phyloP scores from a whole-genome alignment of 192 early-diverging fungal species.

The Cetraspora pellucida region DNA sequence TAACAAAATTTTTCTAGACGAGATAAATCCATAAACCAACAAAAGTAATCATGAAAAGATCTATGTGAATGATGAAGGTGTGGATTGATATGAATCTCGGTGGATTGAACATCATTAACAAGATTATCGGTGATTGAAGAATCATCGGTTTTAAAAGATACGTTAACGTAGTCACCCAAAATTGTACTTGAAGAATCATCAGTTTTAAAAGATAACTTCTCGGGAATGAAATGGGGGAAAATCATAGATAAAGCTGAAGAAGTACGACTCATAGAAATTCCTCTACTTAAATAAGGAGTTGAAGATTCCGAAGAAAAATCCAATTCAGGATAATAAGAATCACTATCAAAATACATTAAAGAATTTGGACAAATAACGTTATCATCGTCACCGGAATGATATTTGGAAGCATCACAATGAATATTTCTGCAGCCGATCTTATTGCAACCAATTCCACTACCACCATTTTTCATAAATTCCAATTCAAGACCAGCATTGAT shows the following conservation, averaged over 20 bases:
- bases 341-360: neutral
- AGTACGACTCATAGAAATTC: too few species aligned
- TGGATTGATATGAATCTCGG: too few species aligned
- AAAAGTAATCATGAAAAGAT: too few species aligned
- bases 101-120: neutral
- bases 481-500: neutral
- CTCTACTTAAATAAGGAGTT: too few species aligned
- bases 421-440: neutral
- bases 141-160: neutral
- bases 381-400: neutral
- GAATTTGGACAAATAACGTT: neutral
- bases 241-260: too few species aligned
- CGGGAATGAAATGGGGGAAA: too few species aligned
- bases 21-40: too few species aligned
- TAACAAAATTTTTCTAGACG: too few species aligned
- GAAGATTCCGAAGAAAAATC: too few species aligned
- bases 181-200: neutral
- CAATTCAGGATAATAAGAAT: too few species aligned
- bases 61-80: too few species aligned
- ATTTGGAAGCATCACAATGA: neutral
- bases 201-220: neutral
- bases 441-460: constrained; percentile 7
- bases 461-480: neutral
- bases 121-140: neutral
- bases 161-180: neutral